Base-by-base conservation (phyloP, 202 grass and related monocot species). In the Setaria viridis region DNA sequence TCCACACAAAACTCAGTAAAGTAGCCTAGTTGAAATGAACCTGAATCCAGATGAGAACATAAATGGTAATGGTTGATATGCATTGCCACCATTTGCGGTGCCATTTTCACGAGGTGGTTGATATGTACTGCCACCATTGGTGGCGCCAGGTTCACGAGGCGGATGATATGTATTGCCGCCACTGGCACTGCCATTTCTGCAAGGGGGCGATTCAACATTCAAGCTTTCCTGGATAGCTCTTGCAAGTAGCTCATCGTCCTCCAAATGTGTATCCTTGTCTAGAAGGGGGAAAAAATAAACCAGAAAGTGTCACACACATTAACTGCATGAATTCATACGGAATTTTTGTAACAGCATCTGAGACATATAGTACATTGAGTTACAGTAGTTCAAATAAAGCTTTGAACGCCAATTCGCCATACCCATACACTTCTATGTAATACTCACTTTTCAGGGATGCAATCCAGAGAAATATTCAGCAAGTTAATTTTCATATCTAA, bases 221-320 rank as follows among this genome's bases (percentile, higher is more conserved):
- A 96, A 86, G 88, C 97, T 99, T 92, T 96, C 94, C 78, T 96
- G 92, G 70, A 99, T 93, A 88, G 92, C 97, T 90, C 90, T 99
- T 81, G 97, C 97, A 78, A 99, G 90, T 91, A 87, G 90, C 67
- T 96, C 97, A 87, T 99, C 97, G 41, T 99, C 94, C 66, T 99
- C 94, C 68, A 96, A 85, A 90, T 88, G 89, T 46, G 83, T 65
- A 65, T 92, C 71, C 83, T 94, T 91, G 62, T 88, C 93, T 99
- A 82, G 65, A 77, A 82, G 68, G 59, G 12, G 60, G 73, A 79
- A 71, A 81, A 83, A 93, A 43, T 14, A 76, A 81, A 72, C 15
- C 47, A 81, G 49, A 71, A 78, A 53, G 30, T 51, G 70, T 78
- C 54, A 81, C 48, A 58, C 49, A 58, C 49, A 67, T 76, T 70